Evolutionary conservation across 495 filamentous ascomycete genomes (phyloP).

Genomic region (Glarea lozoyensis): DNA sequence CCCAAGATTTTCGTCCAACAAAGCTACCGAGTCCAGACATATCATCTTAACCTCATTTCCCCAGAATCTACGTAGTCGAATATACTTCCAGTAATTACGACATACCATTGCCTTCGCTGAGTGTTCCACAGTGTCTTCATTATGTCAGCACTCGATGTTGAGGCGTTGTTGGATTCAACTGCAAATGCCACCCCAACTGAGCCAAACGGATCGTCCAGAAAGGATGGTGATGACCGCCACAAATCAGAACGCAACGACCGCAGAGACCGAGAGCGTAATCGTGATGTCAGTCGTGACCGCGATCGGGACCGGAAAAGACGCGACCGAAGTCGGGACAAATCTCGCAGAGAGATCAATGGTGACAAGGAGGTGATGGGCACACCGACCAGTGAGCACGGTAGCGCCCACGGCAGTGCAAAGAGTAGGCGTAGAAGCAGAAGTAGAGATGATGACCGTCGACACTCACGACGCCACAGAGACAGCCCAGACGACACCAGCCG

Average conservation of each 20-base stretch:
- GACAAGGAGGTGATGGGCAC: conserved; percentile 53
- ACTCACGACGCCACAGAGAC: conserved; percentile 71
- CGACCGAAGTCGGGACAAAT: conserved; percentile 54
- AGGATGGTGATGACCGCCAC: conserved; percentile 50
- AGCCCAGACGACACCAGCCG: conserved; percentile 52
- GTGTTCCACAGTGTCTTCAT: conserved; percentile 16
- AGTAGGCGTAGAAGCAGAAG: conserved; percentile 78
- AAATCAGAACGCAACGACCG: conserved; percentile 44
- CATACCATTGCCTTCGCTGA: too few species aligned
- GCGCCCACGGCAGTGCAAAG: conserved; percentile 72
- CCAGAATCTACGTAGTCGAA: too few species aligned
- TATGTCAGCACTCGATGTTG: conserved; percentile 90
- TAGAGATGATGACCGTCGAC: conserved; percentile 68
- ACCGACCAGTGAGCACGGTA: conserved; percentile 71
- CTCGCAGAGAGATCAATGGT: conserved; percentile 47
- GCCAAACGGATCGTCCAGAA: conserved; percentile 40
- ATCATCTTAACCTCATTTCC: too few species aligned
- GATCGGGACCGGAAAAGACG: conserved; percentile 56
- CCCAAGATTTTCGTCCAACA: too few species aligned
- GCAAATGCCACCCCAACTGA: conserved; percentile 50
- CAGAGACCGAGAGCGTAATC: conserved; percentile 32
- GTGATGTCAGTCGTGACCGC: conserved; percentile 42
- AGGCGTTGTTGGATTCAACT: conserved; percentile 87
- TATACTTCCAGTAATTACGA: too few species aligned
- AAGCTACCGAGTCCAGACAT: too few species aligned